Conservation (phyloP, 139 green algal genomes). For the Desmodesmus armatus region DNA sequence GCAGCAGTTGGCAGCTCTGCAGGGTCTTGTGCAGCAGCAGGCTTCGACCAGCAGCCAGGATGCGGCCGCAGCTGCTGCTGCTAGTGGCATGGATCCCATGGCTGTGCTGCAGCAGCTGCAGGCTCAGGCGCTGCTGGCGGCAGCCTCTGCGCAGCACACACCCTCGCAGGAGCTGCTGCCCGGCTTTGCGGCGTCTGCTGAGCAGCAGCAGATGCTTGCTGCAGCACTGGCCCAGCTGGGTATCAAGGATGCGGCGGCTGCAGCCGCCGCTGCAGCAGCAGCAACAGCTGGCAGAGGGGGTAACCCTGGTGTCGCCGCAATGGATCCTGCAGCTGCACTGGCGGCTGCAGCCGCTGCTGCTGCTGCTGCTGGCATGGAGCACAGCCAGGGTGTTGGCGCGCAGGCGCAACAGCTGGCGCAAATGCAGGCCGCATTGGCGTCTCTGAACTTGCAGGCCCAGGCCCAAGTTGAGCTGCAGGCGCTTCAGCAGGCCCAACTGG, state of each 20-base stretch:
- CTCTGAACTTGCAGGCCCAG: slow-evolving; percentile 11
- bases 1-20: slow-evolving; percentile 16
- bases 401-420: slow-evolving; percentile 34
- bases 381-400: slow-evolving; percentile 11
- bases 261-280: neutral
- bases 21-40: slow-evolving; percentile 25
- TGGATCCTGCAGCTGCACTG: neutral
- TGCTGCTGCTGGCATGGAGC: neutral
- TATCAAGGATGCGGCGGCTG: neutral
- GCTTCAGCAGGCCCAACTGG: slow-evolving; percentile 31
- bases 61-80: slow-evolving; percentile 18
- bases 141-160: neutral
- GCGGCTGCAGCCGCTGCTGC: slow-evolving; percentile 25
- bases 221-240: neutral
- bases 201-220: slow-evolving; percentile 18
- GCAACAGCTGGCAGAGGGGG: neutral
- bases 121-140: neutral
- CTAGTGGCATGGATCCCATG: neutral
- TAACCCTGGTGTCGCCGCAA: neutral
- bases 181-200: neutral
- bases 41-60: neutral
- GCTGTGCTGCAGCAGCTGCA: slow-evolving; percentile 16
- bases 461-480: slow-evolving; percentile 23
- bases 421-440: neutral
- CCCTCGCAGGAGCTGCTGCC: too few species aligned